Percentiles rank a stretch among this genome's conserved stretches.
These are phyloP conservation scores for Penstemon davidsonii DNA, from an alignment of 257 asterid species.

Conservation along the genomic window DNA sequence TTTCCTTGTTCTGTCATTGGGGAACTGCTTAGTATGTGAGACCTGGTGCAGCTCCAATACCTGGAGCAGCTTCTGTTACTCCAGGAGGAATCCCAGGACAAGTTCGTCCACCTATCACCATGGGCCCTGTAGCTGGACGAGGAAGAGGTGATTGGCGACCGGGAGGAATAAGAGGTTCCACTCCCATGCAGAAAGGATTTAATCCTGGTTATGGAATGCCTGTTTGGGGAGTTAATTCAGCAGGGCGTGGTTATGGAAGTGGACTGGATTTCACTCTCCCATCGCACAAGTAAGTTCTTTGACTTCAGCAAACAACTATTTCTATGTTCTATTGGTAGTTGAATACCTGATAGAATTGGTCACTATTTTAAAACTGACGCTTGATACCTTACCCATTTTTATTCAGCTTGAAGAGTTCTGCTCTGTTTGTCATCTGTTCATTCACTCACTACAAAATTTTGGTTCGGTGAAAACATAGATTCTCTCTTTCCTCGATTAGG, in stretches of 20 bases:
- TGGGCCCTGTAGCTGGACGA: conserved; percentile 73
- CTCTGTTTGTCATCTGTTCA: not conserved
- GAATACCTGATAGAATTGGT: not conserved
- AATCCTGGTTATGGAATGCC: conserved; percentile 68
- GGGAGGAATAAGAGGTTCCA: conserved; percentile 57
- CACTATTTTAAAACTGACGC: not conserved
- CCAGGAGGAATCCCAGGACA: conserved; percentile 61
- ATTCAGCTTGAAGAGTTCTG: not conserved
- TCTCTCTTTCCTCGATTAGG: too few relatives aligned
- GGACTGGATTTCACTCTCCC: conserved; percentile 99
- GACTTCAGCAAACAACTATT: too few relatives aligned
- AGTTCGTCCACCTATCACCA: conserved; percentile 68
- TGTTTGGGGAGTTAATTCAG: conserved; percentile 66
- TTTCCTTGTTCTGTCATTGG: conserved; percentile 13
- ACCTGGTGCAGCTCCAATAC: conserved; percentile 87
- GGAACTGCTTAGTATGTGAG: conserved; percentile 80
- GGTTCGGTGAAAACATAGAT: too few relatives aligned
- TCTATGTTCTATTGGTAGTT: too few relatives aligned
- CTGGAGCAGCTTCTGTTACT: conserved; percentile 53
- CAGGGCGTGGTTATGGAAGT: conserved; percentile 88
- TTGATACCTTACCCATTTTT: not conserved
- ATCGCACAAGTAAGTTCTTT: conserved; percentile 78
- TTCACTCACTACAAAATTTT: too few relatives aligned
- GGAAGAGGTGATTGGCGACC: conserved; percentile 99
- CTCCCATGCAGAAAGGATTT: conserved; percentile 67